Evolutionary conservation across 495 filamentous ascomycete species (phyloP), one percentile per base, ranked within the genome.

Genomic region (Penicillium atrosanguineum): DNA sequence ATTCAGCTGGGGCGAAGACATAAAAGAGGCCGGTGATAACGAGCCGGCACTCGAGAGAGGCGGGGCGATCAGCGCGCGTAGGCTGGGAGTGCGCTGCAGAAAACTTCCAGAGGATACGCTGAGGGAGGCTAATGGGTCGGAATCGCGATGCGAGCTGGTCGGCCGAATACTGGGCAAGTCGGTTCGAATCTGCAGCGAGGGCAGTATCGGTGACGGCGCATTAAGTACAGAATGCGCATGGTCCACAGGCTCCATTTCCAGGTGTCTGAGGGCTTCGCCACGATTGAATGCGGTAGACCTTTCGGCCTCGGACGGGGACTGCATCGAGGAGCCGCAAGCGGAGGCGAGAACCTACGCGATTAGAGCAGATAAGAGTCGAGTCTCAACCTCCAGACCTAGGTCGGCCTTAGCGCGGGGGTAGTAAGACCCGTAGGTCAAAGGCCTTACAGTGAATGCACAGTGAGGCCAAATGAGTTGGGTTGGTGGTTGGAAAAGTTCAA

Each of bases 1-100:
- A 52, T 85, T 83, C 37, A 95, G 79, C 52, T 86, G 83, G 3
- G 91, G 91, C 16, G 85, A 88, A 6, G 85, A 82, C 18, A 84
- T 60, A 20, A 71, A 46, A 12, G 85, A 87, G 25, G 73, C 78
- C 1, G 84, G 84, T 2, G 85, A 87, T 20, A 82, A 61, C 6
- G 84, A 87, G 15, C 74, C 78, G 3, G 76, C 67, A 55, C 74
- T 79, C 18, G 70, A 70, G n/a, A 65, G 53, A 11, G 70, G 54
- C 19, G 65, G 67, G 43, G 63, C 76, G 25, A 70, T 69, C 23
- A 74, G 67, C 40, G 70, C 79, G 59, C 71, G 76, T 23, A 79
- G 56, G 68, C 73, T 84, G 48, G 74, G 78, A 46, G 75, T 82
- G 40, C 74, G 74, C 25, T 65, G 71, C 7, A 70, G 76, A 21